Evolutionary conservation across 805 yeast genomes (phyloP).

Genomic region (Ogataea naganishii): DNA sequence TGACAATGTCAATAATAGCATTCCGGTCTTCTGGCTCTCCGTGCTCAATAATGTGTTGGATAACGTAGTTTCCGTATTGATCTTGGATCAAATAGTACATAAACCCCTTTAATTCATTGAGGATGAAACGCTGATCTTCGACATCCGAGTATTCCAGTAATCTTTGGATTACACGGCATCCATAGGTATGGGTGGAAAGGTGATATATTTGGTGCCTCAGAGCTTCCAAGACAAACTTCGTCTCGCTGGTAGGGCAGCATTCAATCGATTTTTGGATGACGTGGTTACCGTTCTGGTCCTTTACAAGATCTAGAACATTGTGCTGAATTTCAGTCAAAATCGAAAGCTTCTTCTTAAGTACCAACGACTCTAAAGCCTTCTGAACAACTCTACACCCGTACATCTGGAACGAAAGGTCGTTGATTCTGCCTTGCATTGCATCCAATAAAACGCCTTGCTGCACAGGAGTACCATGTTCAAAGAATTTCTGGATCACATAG

Average conservation of each 20-base stretch:
- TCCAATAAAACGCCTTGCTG: slow-evolving; percentile 65
- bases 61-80: slow-evolving; percentile 96
- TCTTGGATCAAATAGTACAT: slow-evolving; percentile 79
- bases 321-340: slow-evolving; percentile 61
- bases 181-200: slow-evolving; percentile 91
- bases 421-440: slow-evolving; percentile 66
- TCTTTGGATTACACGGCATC: slow-evolving; percentile 94
- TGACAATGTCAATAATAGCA: slow-evolving; percentile 55
- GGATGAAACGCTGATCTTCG: slow-evolving; percentile 57
- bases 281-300: slow-evolving; percentile 97
- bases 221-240: slow-evolving; percentile 66
- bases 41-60: slow-evolving; percentile 87
- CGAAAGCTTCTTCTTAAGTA: slow-evolving; percentile 51
- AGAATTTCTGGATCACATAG: slow-evolving; percentile 90
- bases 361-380: slow-evolving; percentile 74
- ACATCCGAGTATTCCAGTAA: slow-evolving; percentile 68
- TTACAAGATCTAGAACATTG: slow-evolving; percentile 59
- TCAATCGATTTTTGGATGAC: slow-evolving; percentile 95
- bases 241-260: slow-evolving; percentile 59
- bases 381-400: slow-evolving; percentile 98
- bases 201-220: slow-evolving; percentile 69
- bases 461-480: slow-evolving; percentile 68
- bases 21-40: slow-evolving; percentile 56
- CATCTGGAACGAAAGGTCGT: slow-evolving; percentile 81
- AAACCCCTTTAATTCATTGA: slow-evolving; percentile 64